Base-by-base conservation (phyloP, 768 basidiomycete species). In the Boletus patriciae region DNA sequence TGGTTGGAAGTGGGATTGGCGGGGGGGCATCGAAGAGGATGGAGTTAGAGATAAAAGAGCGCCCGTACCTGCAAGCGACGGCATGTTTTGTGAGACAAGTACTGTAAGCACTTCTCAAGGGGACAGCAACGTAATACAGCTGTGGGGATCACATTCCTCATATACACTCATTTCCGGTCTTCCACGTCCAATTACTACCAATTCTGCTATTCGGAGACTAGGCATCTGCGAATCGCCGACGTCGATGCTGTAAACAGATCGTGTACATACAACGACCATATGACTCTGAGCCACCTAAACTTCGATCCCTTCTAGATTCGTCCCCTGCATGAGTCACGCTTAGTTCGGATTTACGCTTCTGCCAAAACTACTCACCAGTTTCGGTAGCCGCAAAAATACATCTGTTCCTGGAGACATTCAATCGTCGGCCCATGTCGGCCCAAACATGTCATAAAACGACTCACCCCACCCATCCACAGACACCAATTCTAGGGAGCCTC, bases 391-490 rank as follows among this genome's bases (percentile, higher is more conserved):
- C 51, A 94, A 63, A 71, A 89, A 94, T 19, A 87, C 89, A 68
- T 94, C 92, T 2, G 90, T 92, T 41, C 91, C 90, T 91, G 57
- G 13, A 11, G 19, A 61, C 51, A 37, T 52, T 64, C 51, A 61
- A 7, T 8, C 31, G 27, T 23, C 23, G 27, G 53, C 34, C 25
- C 25, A 31, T 10, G 15, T 29, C 9, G 38, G 25, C 36, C 50
- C n/a, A 18, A 16, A 21, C 18, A 25, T 52, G 31, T 25, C 25
- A 25, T 25, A 44, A 23, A n/a, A 23, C 6, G 12, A 73, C 84
- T 62, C 69, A 90, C 92, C 91, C 84, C 88, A 92, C 55, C 90
- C 90, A 64, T 94, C 88, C 67, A 92, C 65, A 10, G 89, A 87
- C 9, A 92, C 83, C 18, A 93, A 72, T 55, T 91, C 87, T 42